Percentiles rank a stretch among this genome's conserved stretches.
Conservation (phyloP, 805 yeast species). For the Yamadazyma tumulicola region DNA sequence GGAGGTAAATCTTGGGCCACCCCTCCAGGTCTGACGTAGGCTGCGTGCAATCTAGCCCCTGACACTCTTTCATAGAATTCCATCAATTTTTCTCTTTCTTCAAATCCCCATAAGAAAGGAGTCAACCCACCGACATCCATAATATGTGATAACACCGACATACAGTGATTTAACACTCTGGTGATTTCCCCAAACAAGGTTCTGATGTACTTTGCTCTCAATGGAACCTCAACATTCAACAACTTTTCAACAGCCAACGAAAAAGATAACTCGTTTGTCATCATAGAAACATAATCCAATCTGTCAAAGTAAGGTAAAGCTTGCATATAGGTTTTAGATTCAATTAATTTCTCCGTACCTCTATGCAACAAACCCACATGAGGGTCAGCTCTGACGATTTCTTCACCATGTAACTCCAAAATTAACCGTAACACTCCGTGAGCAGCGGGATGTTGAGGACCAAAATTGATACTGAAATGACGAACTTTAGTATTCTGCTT, state of each 20-base stretch:
- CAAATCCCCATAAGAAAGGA: constrained; percentile 92
- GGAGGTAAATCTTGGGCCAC: constrained; percentile 84
- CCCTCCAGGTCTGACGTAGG: constrained; percentile 90
- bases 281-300: constrained; percentile 77
- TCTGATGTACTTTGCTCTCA: constrained; percentile 80
- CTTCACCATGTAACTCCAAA: constrained; percentile 85
- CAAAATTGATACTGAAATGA: constrained; percentile 86
- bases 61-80: constrained; percentile 88
- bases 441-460: constrained; percentile 95
- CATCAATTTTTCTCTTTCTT: constrained; percentile 90
- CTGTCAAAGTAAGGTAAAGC: constrained; percentile 88
- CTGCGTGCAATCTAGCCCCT: constrained; percentile 87
- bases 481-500: constrained; percentile 58
- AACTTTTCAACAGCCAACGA: constrained; percentile 81
- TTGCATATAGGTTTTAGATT: constrained; percentile 81
- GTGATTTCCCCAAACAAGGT: constrained; percentile 86
- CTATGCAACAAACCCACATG: constrained; percentile 85
- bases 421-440: constrained; percentile 88
- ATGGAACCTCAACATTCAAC: constrained; percentile 78
- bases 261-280: constrained; percentile 87
- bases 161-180: constrained; percentile 76
- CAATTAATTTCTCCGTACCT: constrained; percentile 87
- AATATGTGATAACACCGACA: constrained; percentile 84
- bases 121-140: constrained; percentile 95
- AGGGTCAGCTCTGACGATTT: constrained; percentile 81